Base-by-base conservation (phyloP, 1,284 basidiomycete genomes). In the Ceratobasidium sp. region DNA sequence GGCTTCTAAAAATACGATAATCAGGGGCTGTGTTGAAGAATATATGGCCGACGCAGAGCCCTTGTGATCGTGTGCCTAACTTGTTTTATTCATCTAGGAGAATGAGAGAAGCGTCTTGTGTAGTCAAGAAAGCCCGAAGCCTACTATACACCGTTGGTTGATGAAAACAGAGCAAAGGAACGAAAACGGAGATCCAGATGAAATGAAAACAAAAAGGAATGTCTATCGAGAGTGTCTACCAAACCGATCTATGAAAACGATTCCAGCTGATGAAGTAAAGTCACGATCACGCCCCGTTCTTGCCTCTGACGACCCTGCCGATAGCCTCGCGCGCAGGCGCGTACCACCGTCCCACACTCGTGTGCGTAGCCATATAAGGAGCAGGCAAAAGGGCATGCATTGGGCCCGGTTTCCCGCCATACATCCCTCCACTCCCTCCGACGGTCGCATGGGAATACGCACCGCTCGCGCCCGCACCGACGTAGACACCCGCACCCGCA, bases 321-420 rank as follows among this genome's bases (percentile, higher is more conserved):
- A 76, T 40, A 0, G 72, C 72, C 18, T 76, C 72, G 18, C 72
- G 53, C 1, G 72, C 72, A 20, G 72, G 72, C 1, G 72, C 72
- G 39, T 76, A 76, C 72, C 72, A 76, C 20, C 72, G 60, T 7
- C 60, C 61, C 7, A 76, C 61, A 33, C 72, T 76, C 42, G 49
- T 28, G 61, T 76, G 72, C 1, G 72, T 76, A 26, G 72, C 72
- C 72, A 76, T 76, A 40, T 76, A 76, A 2, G 72, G 72, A 9
- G 72, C 60, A 9, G 72, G 72, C 3, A 76, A 33, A 4, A 76
- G 61, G 4, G 72, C 42, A 53, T 76, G 72, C 15, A 76, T 33
- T 0, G 72, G 72, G n/a, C 72, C 72, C 6, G 72, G 72, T 23
- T 76, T 76, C 20, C 72, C 72, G 3, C 60, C 72, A 44, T 76